Evolutionary conservation across 1,284 basidiomycete genomes (phyloP), one percentile per base, ranked within the genome.

Genomic region (Trichosporon ovoides): DNA sequence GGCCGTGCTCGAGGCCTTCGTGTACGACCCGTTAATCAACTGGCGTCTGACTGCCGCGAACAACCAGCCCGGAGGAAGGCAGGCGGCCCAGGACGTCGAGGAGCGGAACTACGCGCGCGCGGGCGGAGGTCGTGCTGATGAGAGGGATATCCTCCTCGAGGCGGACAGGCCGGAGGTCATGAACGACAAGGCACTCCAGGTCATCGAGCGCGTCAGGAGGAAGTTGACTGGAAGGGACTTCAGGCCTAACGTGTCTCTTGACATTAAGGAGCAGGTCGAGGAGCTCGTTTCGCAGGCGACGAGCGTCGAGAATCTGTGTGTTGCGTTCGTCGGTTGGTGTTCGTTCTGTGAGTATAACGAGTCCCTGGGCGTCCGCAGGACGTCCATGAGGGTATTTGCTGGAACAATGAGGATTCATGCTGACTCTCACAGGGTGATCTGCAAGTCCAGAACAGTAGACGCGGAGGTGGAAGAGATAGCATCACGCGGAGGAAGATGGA

Each of bases 201-300:
- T 97, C 46, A 93, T 93, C 71, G 92, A 91, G 68, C 87, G 93
- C 43, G 93, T 98, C 9, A 86, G 93, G 72, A 83, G 92, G 72
- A 98, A 98, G 77, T 82, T 98, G 58, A 94, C 89, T 87, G 91
- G 93, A 36, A 86, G 86, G 59, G 93, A 96, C 72, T 96, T 96
- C 80, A 88, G 93, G 71, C 88, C 91, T 0, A 86, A 89, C 11
- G 79, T 84, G 48, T 80, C 82, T 3, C 81, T 97, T 55, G 80
- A 82, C 24, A 88, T 95, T 22, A 80, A 82, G 49, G 83, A 82
- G n/a, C 93, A 97, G 75, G 91, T 95, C 19, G 89, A 93, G 71
- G 88, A 88, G 72, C 81, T 98, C 54, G 96, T 97, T 63, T 81
- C 85, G 60, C 91, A 96, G 74, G 91, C 93, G 7, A 95, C 89